These are phyloP conservation scores for Hericium coralloides DNA, from an alignment of 768 basidiomycete species.

Conservation along the genomic window DNA sequence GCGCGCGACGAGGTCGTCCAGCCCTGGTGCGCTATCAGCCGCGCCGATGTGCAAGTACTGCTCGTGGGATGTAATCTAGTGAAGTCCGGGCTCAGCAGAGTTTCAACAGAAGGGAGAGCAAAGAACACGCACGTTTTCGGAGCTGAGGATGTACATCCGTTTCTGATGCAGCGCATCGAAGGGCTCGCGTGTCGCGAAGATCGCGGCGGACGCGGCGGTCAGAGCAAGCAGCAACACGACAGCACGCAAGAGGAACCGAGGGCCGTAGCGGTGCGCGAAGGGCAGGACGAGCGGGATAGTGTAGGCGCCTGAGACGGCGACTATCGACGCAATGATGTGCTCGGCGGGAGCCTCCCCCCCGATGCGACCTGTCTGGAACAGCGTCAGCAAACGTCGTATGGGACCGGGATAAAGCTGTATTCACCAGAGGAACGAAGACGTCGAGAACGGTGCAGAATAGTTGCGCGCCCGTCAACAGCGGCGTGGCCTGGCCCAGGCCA, in stretches of 20 bases:
- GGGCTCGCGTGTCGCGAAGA: conserved; percentile 50
- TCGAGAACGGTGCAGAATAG: conserved; percentile 57
- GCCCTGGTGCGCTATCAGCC: conserved; percentile 78
- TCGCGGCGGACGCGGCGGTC: conserved; percentile 43
- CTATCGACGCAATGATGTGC: conserved; percentile 76
- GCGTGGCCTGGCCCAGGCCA: conserved; percentile 46
- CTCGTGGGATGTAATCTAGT: conserved; percentile 60
- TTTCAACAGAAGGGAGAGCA: neutral
- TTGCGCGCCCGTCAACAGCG: conserved; percentile 49
- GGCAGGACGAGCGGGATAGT: conserved; percentile 54
- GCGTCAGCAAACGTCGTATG: neutral
- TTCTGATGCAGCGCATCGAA: conserved; percentile 88
- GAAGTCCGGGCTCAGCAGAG: conserved; percentile 1
- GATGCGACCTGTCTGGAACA: conserved; percentile 64
- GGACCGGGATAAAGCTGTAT: conserved; percentile 12
- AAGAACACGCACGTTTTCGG: conserved; percentile 63
- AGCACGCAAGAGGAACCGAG: conserved; percentile 25
- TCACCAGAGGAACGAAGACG: conserved; percentile 83
- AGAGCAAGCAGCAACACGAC: conserved; percentile 38
- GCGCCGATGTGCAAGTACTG: conserved; percentile 74
- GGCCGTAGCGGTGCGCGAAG: conserved; percentile 66
- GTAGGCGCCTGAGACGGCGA: conserved; percentile 47
- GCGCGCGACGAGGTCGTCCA: conserved; percentile 47
- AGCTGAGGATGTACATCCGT: conserved; percentile 72
- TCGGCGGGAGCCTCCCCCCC: conserved; percentile 82